Conservation (phyloP, 495 filamentous ascomycete genomes). For the Penicillium pancosmium region DNA sequence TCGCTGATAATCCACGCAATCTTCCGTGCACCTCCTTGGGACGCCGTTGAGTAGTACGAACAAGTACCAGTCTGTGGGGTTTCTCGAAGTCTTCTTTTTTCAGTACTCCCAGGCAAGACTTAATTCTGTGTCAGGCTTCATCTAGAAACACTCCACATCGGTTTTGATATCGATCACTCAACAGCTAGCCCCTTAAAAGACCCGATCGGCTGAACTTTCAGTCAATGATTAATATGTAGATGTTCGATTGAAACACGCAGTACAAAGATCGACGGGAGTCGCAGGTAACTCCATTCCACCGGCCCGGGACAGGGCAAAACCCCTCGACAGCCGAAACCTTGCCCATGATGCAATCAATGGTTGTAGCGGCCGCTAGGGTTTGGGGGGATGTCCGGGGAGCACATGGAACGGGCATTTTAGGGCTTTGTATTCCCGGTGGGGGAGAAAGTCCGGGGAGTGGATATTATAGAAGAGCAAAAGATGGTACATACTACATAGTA, state of each 20-base stretch:
- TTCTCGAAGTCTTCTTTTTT: slow-evolving; percentile 3
- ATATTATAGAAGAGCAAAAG: neutral
- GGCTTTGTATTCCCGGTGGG: neutral
- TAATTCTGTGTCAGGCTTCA: too few relatives aligned
- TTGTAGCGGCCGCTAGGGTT: neutral
- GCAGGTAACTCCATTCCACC: neutral
- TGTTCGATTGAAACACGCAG: neutral
- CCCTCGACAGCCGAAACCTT: neutral
- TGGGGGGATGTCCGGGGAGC: too few relatives aligned
- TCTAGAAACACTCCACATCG: too few relatives aligned
- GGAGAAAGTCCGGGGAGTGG: neutral
- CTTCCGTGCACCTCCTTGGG: slow-evolving; percentile 15
- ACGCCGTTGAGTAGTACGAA: slow-evolving; percentile 6
- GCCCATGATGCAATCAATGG: slow-evolving; percentile 3
- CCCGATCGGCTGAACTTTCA: neutral
- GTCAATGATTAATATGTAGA: neutral
- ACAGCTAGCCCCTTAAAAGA: neutral
- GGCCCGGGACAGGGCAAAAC: neutral
- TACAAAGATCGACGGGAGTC: neutral
- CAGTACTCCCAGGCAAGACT: too few relatives aligned
- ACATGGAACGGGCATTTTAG: slow-evolving; percentile 2
- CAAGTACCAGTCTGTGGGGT: slow-evolving; percentile 5
- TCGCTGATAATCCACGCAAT: slow-evolving; percentile 19
- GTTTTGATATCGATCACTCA: neutral
- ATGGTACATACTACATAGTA: too few relatives aligned